These are phyloP conservation scores for Neurospora tetraspora DNA, from an alignment of 495 filamentous ascomycete genomes.

Conservation along the genomic window DNA sequence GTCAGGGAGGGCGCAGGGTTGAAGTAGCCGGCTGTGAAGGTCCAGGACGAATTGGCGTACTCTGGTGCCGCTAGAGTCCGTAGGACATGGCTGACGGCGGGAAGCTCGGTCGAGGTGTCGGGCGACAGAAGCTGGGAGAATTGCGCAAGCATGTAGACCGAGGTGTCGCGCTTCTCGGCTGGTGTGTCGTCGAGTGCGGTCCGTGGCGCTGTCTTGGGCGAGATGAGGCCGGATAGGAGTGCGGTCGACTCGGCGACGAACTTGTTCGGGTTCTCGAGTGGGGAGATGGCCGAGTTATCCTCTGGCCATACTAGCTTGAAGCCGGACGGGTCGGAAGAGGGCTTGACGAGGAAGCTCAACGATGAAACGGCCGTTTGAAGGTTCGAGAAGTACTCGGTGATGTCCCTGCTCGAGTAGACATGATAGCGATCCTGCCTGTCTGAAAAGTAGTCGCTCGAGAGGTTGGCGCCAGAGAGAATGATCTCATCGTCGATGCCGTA, in stretches of 20 bases:
- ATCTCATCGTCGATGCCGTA: conserved; percentile 96
- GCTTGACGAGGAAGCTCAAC: conserved; percentile 71
- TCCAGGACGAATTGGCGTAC: conserved; percentile 66
- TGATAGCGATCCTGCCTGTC: conserved; percentile 94
- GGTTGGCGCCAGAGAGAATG: conserved; percentile 88
- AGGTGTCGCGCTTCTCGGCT: conserved; percentile 43
- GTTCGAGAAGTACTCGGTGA: conserved; percentile 72
- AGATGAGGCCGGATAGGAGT: conserved; percentile 55
- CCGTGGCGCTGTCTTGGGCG: conserved; percentile 17
- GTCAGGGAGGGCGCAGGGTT: conserved; percentile 82
- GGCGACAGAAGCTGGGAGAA: conserved; percentile 73
- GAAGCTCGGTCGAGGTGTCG: conserved; percentile 80
- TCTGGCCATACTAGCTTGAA: conserved; percentile 73
- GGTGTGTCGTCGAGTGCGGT: conserved; percentile 10
- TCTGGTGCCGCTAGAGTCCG: conserved; percentile 48
- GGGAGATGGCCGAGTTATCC: conserved; percentile 60
- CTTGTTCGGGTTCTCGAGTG: conserved; percentile 53
- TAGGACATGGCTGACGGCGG: conserved; percentile 64
- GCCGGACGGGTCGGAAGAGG: conserved; percentile 46
- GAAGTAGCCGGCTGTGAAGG: conserved; percentile 97
- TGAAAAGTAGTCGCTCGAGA: conserved; percentile 92
- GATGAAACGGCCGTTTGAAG: conserved; percentile 69
- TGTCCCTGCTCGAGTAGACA: conserved; percentile 64
- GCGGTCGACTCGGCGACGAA: conserved; percentile 61
- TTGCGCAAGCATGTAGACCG: conserved; percentile 76